phyloP scores from a whole-genome alignment of 306 rosid genomes.

The Casuarina cunninghamiana region DNA sequence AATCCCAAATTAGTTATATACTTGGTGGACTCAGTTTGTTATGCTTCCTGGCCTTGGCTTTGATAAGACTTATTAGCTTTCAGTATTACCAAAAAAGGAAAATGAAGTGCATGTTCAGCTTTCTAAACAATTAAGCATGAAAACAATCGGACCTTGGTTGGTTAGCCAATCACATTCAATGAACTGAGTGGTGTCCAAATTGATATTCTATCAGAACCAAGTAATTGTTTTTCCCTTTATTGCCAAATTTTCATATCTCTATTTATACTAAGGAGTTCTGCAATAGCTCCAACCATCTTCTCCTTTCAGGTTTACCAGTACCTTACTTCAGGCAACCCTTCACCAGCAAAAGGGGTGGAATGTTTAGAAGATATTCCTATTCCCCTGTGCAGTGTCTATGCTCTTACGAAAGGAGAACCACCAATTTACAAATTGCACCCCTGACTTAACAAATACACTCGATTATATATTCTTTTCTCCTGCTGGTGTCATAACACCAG shows the following conservation, averaged over 20 bases:
- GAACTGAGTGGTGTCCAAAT: background rate
- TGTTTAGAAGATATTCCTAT: conserved; percentile 54
- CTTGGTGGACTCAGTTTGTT: background rate
- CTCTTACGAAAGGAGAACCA: conserved; percentile 72
- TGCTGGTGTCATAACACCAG: conserved; percentile 56
- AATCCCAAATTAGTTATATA: too few relatives aligned
- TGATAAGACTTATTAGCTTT: background rate
- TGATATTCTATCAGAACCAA: background rate
- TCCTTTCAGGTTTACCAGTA: conserved; percentile 69
- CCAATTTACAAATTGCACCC: conserved; percentile 88
- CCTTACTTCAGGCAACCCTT: conserved; percentile 59
- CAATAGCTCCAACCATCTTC: conserved; percentile 20
- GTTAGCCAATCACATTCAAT: background rate
- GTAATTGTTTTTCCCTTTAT: background rate
- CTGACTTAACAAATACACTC: conserved; percentile 80
- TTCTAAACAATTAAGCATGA: background rate
- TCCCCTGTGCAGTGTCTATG: conserved; percentile 71
- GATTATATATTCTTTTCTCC: conserved; percentile 75
- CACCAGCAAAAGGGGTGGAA: conserved; percentile 34
- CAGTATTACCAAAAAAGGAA: background rate
- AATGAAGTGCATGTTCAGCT: background rate
- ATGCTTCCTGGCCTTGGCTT: background rate
- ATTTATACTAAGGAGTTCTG: background rate
- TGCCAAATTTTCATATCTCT: background rate
- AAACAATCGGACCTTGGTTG: background rate